phyloP scores from a whole-genome alignment of 352 stramenopile species.

The Pythium pyrilobum region DNA sequence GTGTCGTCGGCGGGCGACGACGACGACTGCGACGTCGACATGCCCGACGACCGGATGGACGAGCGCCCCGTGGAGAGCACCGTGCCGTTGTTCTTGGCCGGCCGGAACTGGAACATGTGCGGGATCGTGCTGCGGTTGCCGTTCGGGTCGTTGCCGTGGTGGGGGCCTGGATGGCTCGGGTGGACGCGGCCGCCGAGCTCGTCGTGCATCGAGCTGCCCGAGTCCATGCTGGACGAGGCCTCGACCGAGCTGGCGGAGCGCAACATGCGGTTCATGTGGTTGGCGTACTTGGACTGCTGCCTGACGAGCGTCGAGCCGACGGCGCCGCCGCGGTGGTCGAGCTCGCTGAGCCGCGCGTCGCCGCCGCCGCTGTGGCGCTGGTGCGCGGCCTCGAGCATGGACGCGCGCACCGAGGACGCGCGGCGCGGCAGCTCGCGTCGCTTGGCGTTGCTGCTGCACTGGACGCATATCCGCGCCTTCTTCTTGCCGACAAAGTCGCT shows the following conservation, averaged over 20 bases:
- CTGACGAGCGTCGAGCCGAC: conserved; percentile 9
- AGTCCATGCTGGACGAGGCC: conserved; percentile 8
- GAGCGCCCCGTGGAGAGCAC: conserved; percentile 5
- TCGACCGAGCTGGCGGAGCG: conserved; percentile 27
- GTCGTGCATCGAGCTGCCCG: conserved; percentile 24
- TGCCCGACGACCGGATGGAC: conserved; percentile 30
- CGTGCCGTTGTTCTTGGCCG: conserved; percentile 18
- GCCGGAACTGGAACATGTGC: conserved; percentile 65
- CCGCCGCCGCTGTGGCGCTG: not conserved
- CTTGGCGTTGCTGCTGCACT: conserved; percentile 65
- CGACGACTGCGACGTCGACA: conserved; percentile 23
- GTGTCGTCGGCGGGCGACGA: conserved; percentile 8
- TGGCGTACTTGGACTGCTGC: conserved; percentile 4
- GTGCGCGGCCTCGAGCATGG: conserved; percentile 4
- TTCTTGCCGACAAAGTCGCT: conserved; percentile 47
- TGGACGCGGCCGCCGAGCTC: conserved; percentile 27
- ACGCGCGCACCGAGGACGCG: conserved; percentile 12
- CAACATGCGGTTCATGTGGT: conserved; percentile 14
- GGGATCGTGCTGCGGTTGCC: conserved; percentile 24
- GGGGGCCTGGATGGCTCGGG: not conserved
- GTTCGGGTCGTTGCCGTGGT: not conserved
- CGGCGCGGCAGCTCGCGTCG: conserved; percentile 48
- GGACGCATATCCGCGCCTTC: conserved; percentile 72
- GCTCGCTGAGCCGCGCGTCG: conserved; percentile 18
- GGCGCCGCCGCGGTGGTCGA: conserved; percentile 20